phyloP scores from a whole-genome alignment of 257 asterid genomes.

The Orobanche coerulescens region DNA sequence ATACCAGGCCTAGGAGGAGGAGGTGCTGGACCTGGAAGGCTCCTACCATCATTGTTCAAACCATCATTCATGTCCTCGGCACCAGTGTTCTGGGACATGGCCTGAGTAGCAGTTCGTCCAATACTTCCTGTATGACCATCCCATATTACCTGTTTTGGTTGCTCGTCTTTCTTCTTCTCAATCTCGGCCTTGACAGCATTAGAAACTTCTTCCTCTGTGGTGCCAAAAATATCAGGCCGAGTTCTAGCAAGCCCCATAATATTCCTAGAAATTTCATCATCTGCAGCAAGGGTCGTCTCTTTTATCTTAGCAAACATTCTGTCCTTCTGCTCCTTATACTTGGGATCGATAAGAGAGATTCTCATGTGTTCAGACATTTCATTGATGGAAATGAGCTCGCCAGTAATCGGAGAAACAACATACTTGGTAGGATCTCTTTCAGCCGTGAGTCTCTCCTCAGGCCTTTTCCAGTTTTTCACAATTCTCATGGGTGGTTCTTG shows the following conservation, averaged over 20 bases:
- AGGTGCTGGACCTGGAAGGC: constrained; percentile 80
- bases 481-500: constrained; percentile 86
- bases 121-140: constrained; percentile 94
- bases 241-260: constrained; percentile 91
- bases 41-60: constrained; percentile 40
- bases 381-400: constrained; percentile 68
- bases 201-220: constrained; percentile 95
- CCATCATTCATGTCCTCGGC: constrained; percentile 54
- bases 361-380: constrained; percentile 99
- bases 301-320: constrained; percentile 94
- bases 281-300: constrained; percentile 91
- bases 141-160: constrained; percentile 97
- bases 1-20: constrained; percentile 72
- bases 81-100: constrained; percentile 63
- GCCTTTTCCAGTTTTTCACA: constrained; percentile 92
- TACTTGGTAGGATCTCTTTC: constrained; percentile 80
- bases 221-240: constrained; percentile 94
- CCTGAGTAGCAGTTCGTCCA: constrained; percentile 89
- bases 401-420: constrained; percentile 83
- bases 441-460: constrained; percentile 74
- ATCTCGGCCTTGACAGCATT: constrained; percentile 95
- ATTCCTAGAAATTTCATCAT: constrained; percentile 86
- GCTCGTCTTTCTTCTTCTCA: constrained; percentile 88
- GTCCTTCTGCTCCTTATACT: constrained; percentile 91
- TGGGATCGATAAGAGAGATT: constrained; percentile 89